phyloP scores from a whole-genome alignment of 768 basidiomycete species.

The Trametes elegans region DNA sequence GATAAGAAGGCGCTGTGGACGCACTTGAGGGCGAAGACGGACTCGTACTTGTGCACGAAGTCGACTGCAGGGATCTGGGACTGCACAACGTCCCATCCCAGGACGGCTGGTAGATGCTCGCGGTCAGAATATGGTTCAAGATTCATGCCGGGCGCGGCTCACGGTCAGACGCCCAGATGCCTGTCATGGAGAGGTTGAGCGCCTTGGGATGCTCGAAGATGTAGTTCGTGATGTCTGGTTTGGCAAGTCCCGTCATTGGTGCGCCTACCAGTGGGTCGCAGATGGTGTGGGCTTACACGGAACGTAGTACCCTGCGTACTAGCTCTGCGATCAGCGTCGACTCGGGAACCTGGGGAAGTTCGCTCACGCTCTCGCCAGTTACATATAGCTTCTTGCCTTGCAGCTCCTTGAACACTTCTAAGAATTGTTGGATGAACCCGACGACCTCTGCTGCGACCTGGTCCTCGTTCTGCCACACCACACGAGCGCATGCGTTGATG shows the following conservation, averaged over 20 bases:
- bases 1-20: slow-evolving; percentile 19
- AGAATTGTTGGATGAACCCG: slow-evolving; percentile 73
- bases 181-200: slow-evolving; percentile 59
- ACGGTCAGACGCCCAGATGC: slow-evolving; percentile 77
- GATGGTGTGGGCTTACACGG: slow-evolving; percentile 41
- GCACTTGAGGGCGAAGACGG: slow-evolving; percentile 73
- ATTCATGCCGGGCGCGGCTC: slow-evolving; percentile 21
- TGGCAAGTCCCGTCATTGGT: too few relatives aligned
- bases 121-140: too few relatives aligned
- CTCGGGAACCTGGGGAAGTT: background rate
- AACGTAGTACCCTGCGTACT: slow-evolving; percentile 76
- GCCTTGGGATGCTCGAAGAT: slow-evolving; percentile 57
- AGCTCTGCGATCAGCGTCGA: background rate
- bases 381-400: slow-evolving; percentile 72
- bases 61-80: slow-evolving; percentile 67
- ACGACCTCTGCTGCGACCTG: slow-evolving; percentile 55
- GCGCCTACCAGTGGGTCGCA: background rate
- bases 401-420: slow-evolving; percentile 70
- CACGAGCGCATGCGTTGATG: too few relatives aligned
- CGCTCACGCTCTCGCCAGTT: slow-evolving; percentile 70
- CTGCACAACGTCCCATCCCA: slow-evolving; percentile 53
- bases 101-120: slow-evolving; percentile 1
- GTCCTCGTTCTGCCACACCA: slow-evolving; percentile 40
- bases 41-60: slow-evolving; percentile 71
- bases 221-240: slow-evolving; percentile 70